Base-by-base conservation (phyloP, 208 protist species). In the Jaenimonas drosophilae region DNA sequence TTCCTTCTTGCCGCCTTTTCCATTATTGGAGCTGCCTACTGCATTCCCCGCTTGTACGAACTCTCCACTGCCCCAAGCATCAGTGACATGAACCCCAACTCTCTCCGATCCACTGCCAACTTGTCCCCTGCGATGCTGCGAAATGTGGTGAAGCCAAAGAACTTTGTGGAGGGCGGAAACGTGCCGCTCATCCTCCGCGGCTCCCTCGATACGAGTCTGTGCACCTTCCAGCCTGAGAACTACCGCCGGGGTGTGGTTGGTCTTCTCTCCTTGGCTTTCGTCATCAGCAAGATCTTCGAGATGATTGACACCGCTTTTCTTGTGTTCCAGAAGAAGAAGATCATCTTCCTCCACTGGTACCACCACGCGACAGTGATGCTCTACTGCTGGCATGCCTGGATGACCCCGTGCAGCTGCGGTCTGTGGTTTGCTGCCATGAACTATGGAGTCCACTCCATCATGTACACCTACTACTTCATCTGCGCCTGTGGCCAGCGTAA, bases 401-500 rank as follows among this genome's bases (percentile, higher is more conserved):
- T 59, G 31, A 49, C 39, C 0, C 30, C 57, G 0, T 76, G 81
- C 14, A 50, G 61, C 6, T 61, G 62, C 40, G 85, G 87, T 20
- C 21, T 94, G 20, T 87, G 67, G 59, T 97, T 95, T 50, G 65
- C 79, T 16, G 49, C 66, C 7, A 96, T 97, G 87, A 98, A 98
- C 62, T 91, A 89, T 64, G 48, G 40, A 16, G 91, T 97, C 25
- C 95, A 97, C 74, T 65, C 84, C 9, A 54, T 96, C 64, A 97
- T 97, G 93, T 98, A 98, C 64, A 68, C 77, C 5, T 98, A 97
- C 61, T 98, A 97, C 69, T 90, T 88, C 39, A 25, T 94, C n/a
- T 60, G 59, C 39, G 67, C 68, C 1, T 36, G 66, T 12, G 76
- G 80, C 3, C 27, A 68, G 25, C 64, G 72, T 43, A 54, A 63